Evolutionary conservation across 2,329 filamentous ascomycete species (phyloP), one percentile per base, ranked within the genome.

Genomic region (Aaosphaeria pasadenensis): DNA sequence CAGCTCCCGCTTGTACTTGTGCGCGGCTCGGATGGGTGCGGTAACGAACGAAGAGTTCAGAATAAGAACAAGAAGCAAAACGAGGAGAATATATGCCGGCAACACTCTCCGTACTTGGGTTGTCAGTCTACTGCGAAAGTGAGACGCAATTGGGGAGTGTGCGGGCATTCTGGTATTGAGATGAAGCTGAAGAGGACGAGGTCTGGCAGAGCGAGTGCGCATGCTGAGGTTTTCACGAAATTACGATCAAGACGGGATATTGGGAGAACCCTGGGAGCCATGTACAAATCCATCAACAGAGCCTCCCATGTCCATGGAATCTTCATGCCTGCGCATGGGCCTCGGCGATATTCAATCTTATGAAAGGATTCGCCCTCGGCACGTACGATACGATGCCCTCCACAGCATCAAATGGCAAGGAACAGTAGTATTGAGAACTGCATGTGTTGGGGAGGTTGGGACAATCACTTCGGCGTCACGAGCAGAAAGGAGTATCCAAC

Each of bases 61-160:
- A 39, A 68, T 62, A 52, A 68, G 64, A 38, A 69, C 44, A 42
- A 68, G 48, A 11, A 69, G 24, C 39, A 62, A 62, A 36, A 68
- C 17, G 11, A 67, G 49, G 17, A 61, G 53, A 24, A 69, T 46
- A 38, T 68, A 68, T 9, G 61, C 63, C 33, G 66, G 66, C 43
- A 69, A 47, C 35, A 68, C 62, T 50, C 66, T 62, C 39, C 63
- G 55, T 6, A 69, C 61, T 49, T 69, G 66, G 17, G 63, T 62
- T 32, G 64, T 67, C 42, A 69, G 49, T 46, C 50, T 63, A 54
- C 62, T 58, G 24, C 57, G 55, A 44, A 69, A 68, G 38, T 67
- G 64, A 7, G 64, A 58, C 36, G 57, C 51, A 49, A 68, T 66
- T 30, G 66, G 66, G 7, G 66, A 69, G 50, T 62, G 57, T 11